A percentile compares a stretch with the other conserved stretches of the same genome.
Conservation (phyloP, 192 early-diverging fungal species). For the Backusella psychrophila region DNA sequence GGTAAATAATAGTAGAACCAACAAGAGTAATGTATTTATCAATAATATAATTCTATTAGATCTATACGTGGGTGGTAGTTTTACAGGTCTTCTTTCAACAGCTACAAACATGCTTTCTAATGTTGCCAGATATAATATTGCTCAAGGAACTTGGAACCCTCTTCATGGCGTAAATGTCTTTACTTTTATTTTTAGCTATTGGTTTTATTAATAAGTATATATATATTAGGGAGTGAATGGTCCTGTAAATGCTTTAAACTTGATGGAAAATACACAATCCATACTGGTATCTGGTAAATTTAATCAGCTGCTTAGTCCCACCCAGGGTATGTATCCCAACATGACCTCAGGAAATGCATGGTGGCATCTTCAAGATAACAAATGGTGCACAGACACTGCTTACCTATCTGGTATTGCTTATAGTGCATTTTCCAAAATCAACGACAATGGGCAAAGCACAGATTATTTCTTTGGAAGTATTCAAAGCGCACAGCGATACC, state of each 20-base stretch:
- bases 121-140: slow-evolving; percentile 14
- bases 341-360: slow-evolving; percentile 15
- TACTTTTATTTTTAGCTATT: not conserved
- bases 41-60: not conserved
- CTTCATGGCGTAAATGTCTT: slow-evolving; percentile 6
- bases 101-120: not conserved
- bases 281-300: slow-evolving; percentile 20
- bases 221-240: slow-evolving; percentile 21
- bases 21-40: not conserved
- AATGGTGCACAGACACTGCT: not conserved
- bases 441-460: not conserved
- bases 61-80: slow-evolving; percentile 32
- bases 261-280: not conserved
- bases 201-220: not conserved
- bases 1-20: not conserved
- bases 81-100: slow-evolving; percentile 3
- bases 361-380: not conserved
- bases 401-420: slow-evolving; percentile 19
- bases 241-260: slow-evolving; percentile 18
- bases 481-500: slow-evolving; percentile 12
- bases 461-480: slow-evolving; percentile 22
- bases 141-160: not conserved
- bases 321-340: not conserved
- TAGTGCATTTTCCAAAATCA: not conserved
- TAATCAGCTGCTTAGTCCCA: not conserved